These are phyloP conservation scores for Turritis glabra DNA, from an alignment of 345 rosid species.

Conservation along the genomic window DNA sequence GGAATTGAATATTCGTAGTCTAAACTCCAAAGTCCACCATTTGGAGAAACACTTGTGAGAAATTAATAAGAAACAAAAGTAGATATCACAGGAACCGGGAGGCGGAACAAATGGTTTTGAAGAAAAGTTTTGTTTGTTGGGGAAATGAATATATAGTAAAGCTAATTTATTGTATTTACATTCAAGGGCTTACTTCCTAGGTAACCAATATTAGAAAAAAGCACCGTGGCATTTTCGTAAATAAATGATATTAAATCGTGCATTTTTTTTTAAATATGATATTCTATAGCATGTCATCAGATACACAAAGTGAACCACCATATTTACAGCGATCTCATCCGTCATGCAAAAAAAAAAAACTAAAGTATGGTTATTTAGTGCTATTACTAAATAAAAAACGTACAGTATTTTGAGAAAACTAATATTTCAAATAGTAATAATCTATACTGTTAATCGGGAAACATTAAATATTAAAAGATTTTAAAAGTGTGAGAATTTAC, in stretches of 20 bases:
- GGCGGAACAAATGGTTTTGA: background rate
- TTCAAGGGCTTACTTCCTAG: background rate
- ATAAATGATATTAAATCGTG: background rate
- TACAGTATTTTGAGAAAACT: background rate
- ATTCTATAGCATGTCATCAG: too few relatives aligned
- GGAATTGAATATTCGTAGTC: background rate
- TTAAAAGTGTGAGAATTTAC: too few relatives aligned
- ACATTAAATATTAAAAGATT: too few relatives aligned
- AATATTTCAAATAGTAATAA: background rate
- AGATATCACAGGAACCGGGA: constrained; percentile 2
- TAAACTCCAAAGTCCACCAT: background rate
- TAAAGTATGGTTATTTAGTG: too few relatives aligned
- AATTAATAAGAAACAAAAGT: constrained; percentile 15
- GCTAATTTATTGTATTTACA: background rate
- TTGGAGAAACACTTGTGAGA: background rate
- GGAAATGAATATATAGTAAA: background rate
- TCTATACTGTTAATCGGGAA: too few relatives aligned
- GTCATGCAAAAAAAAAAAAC: too few relatives aligned
- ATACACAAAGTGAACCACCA: background rate
- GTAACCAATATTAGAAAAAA: background rate
- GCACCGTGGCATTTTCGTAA: background rate
- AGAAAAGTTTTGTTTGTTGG: constrained; percentile 11
- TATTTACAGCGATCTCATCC: too few relatives aligned
- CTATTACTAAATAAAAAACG: too few relatives aligned
- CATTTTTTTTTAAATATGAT: background rate